These are phyloP conservation scores for Jasminum sambac DNA, from an alignment of 257 asterid species.

Conservation along the genomic window DNA sequence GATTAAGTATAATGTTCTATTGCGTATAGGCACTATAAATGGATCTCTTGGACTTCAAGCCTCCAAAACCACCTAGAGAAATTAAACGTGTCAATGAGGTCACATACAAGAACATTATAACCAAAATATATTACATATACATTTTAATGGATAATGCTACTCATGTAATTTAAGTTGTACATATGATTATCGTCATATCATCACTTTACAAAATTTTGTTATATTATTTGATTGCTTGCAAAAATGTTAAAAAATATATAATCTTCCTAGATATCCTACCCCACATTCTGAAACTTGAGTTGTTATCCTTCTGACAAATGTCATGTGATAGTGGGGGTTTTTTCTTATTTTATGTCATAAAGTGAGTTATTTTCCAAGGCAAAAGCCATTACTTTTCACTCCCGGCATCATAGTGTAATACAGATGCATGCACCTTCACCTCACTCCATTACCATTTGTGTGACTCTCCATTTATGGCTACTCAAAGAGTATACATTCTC, in stretches of 20 bases:
- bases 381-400: slow-evolving; percentile 20
- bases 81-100: no score
- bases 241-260: background rate
- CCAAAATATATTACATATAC: no score
- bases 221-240: no score
- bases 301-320: slow-evolving; percentile 45
- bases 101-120: no score
- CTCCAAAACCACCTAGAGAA: no score
- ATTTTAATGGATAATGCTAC: no score
- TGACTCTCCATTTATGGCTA: slow-evolving; percentile 13
- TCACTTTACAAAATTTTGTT: no score
- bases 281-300: slow-evolving; percentile 29
- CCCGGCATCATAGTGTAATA: slow-evolving; percentile 19
- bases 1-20: no score
- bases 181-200: no score
- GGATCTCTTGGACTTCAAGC: no score
- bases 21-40: no score
- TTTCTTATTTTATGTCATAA: background rate
- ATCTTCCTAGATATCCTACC: background rate
- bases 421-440: slow-evolving; percentile 43
- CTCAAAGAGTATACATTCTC: slow-evolving; percentile 5
- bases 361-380: slow-evolving; percentile 11
- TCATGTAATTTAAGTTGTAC: no score
- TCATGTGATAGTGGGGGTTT: slow-evolving; percentile 46
- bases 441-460: background rate